Conservation (phyloP, 1,139 yeast species). For the Diutina siamensis region DNA sequence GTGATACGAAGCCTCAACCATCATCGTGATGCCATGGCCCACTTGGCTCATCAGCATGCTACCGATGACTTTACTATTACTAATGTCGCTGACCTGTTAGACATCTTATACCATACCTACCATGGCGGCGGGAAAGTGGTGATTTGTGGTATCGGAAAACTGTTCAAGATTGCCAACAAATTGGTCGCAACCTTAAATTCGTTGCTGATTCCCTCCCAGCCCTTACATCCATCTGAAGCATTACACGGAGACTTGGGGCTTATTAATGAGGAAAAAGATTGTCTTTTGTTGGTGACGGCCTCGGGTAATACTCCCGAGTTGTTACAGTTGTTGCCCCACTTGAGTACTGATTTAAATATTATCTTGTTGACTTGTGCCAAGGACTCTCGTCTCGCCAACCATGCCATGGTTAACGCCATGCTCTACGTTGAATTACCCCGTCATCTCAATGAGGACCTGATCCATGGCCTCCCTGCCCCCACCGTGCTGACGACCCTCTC, state of each 20-base stretch:
- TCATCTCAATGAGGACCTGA: slow-evolving; percentile 42
- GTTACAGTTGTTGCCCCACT: slow-evolving; percentile 44
- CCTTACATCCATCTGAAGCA: slow-evolving; percentile 79
- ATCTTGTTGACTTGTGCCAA: slow-evolving; percentile 54
- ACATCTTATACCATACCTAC: slow-evolving; percentile 38
- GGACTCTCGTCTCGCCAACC: slow-evolving; percentile 33
- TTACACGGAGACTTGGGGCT: slow-evolving; percentile 84
- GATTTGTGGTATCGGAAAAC: slow-evolving; percentile 76
- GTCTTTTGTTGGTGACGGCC: slow-evolving; percentile 58
- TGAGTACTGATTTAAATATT: slow-evolving; percentile 41
- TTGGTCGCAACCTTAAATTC: slow-evolving; percentile 77
- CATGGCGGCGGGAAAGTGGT: slow-evolving; percentile 53
- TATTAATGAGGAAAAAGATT: slow-evolving; percentile 45
- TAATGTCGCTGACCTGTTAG: slow-evolving; percentile 40
- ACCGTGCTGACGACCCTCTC: slow-evolving; percentile 75
- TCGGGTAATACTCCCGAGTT: slow-evolving; percentile 83
- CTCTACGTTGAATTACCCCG: slow-evolving; percentile 54
- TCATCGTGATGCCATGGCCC: slow-evolving; percentile 17
- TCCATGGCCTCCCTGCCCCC: slow-evolving; percentile 86
- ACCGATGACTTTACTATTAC: slow-evolving; percentile 30
- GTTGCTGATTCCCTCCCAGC: slow-evolving; percentile 54
- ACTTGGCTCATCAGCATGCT: slow-evolving; percentile 21
- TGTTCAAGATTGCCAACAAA: slow-evolving; percentile 67
- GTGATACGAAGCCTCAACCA: background rate
- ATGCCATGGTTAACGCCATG: slow-evolving; percentile 36